Percentiles rank a stretch among this genome's conserved stretches.
Conservation (phyloP, 2,329 filamentous ascomycete species). For the Apiospora sp. region DNA sequence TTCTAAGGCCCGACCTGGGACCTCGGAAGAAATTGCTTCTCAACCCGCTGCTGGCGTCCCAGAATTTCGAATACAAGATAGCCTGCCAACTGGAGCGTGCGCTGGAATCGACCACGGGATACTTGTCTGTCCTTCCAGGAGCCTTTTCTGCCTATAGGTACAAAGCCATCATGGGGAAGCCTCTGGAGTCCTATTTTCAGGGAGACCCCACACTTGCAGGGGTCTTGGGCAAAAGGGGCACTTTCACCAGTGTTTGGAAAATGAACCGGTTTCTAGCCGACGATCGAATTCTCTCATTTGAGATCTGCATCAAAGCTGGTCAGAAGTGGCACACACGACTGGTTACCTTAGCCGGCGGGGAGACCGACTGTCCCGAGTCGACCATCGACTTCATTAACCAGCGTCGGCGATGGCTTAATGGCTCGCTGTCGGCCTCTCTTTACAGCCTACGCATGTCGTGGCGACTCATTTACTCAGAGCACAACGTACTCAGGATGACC, state of each 20-base stretch:
- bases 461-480: slow-evolving; percentile 94
- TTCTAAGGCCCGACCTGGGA: slow-evolving; percentile 76
- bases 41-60: slow-evolving; percentile 89
- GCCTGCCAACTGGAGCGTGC: slow-evolving; percentile 97
- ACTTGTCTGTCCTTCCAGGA: slow-evolving; percentile 95
- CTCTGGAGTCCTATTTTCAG: slow-evolving; percentile 98
- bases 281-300: slow-evolving; percentile 98
- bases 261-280: slow-evolving; percentile 99
- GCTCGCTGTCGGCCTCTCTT: slow-evolving; percentile 92
- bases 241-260: slow-evolving; percentile 99
- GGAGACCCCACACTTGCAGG: slow-evolving; percentile 89
- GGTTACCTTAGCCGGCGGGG: slow-evolving; percentile 95
- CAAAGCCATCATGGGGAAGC: slow-evolving; percentile 93
- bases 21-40: slow-evolving; percentile 71
- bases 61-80: slow-evolving; percentile 99
- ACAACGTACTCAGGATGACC: slow-evolving; percentile 95
- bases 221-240: slow-evolving; percentile 88
- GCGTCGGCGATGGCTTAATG: slow-evolving; percentile 95
- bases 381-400: slow-evolving; percentile 94
- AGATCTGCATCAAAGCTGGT: slow-evolving; percentile 93
- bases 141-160: slow-evolving; percentile 96
- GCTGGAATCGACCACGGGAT: slow-evolving; percentile 91
- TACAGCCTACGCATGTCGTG: slow-evolving; percentile 93
- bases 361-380: slow-evolving; percentile 95
- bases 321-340: slow-evolving; percentile 98